These are phyloP conservation scores for Aspergillus felis DNA, from an alignment of 2,329 filamentous ascomycete genomes.

Conservation along the genomic window DNA sequence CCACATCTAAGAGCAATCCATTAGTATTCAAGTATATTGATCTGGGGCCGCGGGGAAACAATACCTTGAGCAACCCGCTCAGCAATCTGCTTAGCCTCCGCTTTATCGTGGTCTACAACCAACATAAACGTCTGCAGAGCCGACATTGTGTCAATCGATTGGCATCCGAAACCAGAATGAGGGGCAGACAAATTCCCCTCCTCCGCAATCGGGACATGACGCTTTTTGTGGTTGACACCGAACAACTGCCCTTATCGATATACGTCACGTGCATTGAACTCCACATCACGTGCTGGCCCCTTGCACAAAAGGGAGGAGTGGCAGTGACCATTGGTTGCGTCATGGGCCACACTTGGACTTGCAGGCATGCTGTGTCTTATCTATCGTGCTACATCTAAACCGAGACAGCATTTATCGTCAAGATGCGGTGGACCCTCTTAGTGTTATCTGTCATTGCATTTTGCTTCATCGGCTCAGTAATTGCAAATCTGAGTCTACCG, in stretches of 20 bases:
- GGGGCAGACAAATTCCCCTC: slow-evolving; percentile 6
- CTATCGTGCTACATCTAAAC: neutral
- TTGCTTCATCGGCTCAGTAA: slow-evolving; percentile 9
- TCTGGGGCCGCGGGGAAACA: slow-evolving; percentile 6
- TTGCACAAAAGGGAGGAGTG: no score
- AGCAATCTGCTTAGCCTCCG: slow-evolving; percentile 44
- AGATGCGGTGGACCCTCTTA: slow-evolving; percentile 9
- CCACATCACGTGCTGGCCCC: slow-evolving; percentile 9
- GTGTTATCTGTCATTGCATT: slow-evolving; percentile 3
- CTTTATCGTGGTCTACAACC: slow-evolving; percentile 44
- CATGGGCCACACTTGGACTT: slow-evolving; percentile 8
- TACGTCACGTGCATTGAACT: slow-evolving; percentile 13
- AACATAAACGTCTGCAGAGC: slow-evolving; percentile 48
- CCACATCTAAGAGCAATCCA: slow-evolving; percentile 46
- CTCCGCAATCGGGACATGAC: slow-evolving; percentile 16
- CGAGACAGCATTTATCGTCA: neutral
- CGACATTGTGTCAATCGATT: slow-evolving; percentile 37
- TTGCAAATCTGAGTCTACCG: slow-evolving; percentile 9
- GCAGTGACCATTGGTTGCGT: slow-evolving; percentile 13
- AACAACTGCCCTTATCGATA: slow-evolving; percentile 22
- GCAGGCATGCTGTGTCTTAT: neutral
- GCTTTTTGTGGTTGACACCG: slow-evolving; percentile 16
- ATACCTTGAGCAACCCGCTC: slow-evolving; percentile 43
- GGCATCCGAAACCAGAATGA: neutral
- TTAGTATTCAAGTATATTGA: slow-evolving; percentile 14